Evolutionary conservation across 129 eudicot genomes (phyloP).

Genomic region (Solidago caesia): DNA sequence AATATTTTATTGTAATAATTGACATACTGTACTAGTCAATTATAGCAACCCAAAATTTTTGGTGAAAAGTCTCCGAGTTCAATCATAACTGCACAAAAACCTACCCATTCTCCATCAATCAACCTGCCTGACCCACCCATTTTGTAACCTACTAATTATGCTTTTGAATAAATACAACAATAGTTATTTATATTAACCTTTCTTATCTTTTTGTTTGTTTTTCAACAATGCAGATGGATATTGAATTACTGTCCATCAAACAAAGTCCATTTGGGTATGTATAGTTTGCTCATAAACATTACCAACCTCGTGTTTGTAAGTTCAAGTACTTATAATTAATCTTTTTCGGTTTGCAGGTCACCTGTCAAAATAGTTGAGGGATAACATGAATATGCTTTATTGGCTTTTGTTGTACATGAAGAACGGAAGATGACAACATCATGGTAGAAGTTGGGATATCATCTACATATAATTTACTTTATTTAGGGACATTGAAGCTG

Average conservation of each 20-base stretch:
- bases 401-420: constrained; percentile 15
- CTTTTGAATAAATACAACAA: background rate
- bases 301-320: background rate
- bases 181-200: background rate
- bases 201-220: constrained; percentile 1
- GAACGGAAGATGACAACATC: constrained; percentile 26
- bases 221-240: constrained; percentile 60
- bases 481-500: constrained; percentile 33
- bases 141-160: background rate
- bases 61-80: no score
- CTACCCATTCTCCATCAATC: background rate
- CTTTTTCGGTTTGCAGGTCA: constrained; percentile 42
- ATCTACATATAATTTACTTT: constrained; percentile 19
- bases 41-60: no score
- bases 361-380: constrained; percentile 86
- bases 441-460: constrained; percentile 27
- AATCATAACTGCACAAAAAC: background rate
- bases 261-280: constrained; percentile 96
- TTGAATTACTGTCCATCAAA: constrained; percentile 76
- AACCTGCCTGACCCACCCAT: background rate
- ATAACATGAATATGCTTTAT: constrained; percentile 23
- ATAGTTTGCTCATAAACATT: constrained; percentile 2
- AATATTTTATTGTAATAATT: no score
- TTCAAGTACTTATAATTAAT: constrained; percentile 1
- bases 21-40: no score